Base-by-base conservation (phyloP, 176 grass and related monocot genomes). In the Luzula sylvatica region DNA sequence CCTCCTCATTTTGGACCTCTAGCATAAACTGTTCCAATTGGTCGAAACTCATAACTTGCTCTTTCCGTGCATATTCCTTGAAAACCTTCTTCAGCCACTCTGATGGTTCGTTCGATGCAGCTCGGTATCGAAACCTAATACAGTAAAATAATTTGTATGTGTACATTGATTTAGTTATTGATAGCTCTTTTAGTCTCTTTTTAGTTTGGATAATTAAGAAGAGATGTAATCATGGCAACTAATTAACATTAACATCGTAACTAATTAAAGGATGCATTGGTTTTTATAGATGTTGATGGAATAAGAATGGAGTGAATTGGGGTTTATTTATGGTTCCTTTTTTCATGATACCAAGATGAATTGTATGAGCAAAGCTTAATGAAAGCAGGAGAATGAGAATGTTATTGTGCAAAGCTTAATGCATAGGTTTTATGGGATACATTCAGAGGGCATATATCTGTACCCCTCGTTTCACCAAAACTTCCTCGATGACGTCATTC, bases 121-220 rank as follows among this genome's bases (percentile, higher is more conserved):
- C 9, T 7, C 42, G 19, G 80, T 81, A 95, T 19, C 80, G 52
- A 7, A 52, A 76, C 73, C 89, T 77, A 11, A 81, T 62, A 69
- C 78, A 95, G 52, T 67, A 88, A 52, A 80, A 95, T 20, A 88
- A 67, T 44, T 69, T 82, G 50, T 88, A 95, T 11, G 72, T 94
- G 46, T 73, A 56, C 79, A 80, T 87, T 29, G 59, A 11, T 14
- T 23, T 44, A 20, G n/a, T 64, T 46, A 62, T 62, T 15, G 21
- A 24, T n/a, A 12, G 11, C 3, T 53, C 18, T 53, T 7, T 35
- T 9, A 35, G 5, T 35, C 5, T 35, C 9, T 35, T 35, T 9
- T 35, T 35, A 35, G 9, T 35, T 35, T 35, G n/a, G n/a, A n/a
- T n/a, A n/a, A n/a, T n/a, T n/a, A n/a, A n/a, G n/a, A n/a, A n/a